These are phyloP conservation scores for Parachaetomium inaequale DNA, from an alignment of 495 filamentous ascomycete genomes.

Conservation along the genomic window DNA sequence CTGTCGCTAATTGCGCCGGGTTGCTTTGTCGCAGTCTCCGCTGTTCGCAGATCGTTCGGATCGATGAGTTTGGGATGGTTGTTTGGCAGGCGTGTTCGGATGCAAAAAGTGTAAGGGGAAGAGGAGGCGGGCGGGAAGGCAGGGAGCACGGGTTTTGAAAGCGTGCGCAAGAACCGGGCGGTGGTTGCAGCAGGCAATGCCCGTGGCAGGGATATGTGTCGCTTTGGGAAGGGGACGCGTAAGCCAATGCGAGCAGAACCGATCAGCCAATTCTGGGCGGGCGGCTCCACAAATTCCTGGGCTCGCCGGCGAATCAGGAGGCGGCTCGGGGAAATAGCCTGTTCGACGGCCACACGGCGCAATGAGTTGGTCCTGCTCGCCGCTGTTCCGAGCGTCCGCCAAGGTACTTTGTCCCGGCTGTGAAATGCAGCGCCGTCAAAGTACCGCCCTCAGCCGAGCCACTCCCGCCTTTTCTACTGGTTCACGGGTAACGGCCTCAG, in stretches of 20 bases:
- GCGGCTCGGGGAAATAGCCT: conserved; percentile 19
- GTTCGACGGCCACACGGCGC: conserved; percentile 24
- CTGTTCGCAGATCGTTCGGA: not conserved
- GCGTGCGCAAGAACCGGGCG: not conserved
- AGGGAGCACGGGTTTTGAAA: not conserved
- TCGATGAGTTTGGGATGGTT: not conserved
- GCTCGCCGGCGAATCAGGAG: conserved; percentile 11
- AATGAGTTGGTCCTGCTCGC: conserved; percentile 16
- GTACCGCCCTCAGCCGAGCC: not conserved
- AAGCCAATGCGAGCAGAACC: conserved; percentile 14
- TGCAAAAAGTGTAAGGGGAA: not conserved
- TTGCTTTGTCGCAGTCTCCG: not conserved
- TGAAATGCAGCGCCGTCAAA: not conserved
- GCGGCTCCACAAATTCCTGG: not conserved
- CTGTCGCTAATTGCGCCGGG: not conserved
- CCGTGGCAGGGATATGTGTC: conserved; percentile 6
- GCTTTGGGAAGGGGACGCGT: conserved; percentile 11
- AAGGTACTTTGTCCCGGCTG: conserved; percentile 11
- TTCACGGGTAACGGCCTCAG: not conserved
- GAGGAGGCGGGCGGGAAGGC: not conserved
- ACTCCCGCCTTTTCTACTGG: not conserved
- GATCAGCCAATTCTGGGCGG: conserved; percentile 17
- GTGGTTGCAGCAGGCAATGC: not conserved
- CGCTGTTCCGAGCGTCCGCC: conserved; percentile 6
- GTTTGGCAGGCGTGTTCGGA: not conserved